Conservation (phyloP, 306 rosid genomes). For the Cicer pinnatifidum region DNA sequence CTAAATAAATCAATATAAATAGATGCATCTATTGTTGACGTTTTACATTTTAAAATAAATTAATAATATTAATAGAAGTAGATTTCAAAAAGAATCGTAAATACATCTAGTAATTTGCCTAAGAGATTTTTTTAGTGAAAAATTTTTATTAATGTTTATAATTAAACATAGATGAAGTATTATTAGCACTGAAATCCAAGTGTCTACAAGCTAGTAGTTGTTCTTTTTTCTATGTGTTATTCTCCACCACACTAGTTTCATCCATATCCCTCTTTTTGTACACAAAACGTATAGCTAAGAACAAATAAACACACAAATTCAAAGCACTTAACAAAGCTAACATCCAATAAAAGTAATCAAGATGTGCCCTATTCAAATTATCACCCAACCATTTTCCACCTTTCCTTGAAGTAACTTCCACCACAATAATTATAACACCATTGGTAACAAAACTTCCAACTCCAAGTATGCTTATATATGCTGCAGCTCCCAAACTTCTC, state of each 20-base stretch:
- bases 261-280: slow-evolving; percentile 53
- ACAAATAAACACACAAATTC: slow-evolving; percentile 52
- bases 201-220: background rate
- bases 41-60: too few species aligned
- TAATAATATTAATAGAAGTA: too few species aligned
- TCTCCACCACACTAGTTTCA: slow-evolving; percentile 21
- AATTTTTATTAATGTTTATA: too few species aligned
- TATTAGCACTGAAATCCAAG: background rate
- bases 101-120: too few species aligned
- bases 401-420: slow-evolving; percentile 35
- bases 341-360: slow-evolving; percentile 66
- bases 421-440: slow-evolving; percentile 51
- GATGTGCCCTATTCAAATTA: slow-evolving; percentile 67
- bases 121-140: too few species aligned
- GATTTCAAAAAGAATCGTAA: too few species aligned
- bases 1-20: too few species aligned
- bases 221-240: background rate
- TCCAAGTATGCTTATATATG: slow-evolving; percentile 58
- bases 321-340: slow-evolving; percentile 62
- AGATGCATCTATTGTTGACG: too few species aligned
- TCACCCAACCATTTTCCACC: slow-evolving; percentile 63
- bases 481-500: slow-evolving; percentile 87
- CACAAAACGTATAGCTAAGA: slow-evolving; percentile 56
- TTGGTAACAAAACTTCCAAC: slow-evolving; percentile 61
- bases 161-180: too few species aligned